Base-by-base conservation (phyloP, 257 asterid genomes). In the Solanum phureja region DNA sequence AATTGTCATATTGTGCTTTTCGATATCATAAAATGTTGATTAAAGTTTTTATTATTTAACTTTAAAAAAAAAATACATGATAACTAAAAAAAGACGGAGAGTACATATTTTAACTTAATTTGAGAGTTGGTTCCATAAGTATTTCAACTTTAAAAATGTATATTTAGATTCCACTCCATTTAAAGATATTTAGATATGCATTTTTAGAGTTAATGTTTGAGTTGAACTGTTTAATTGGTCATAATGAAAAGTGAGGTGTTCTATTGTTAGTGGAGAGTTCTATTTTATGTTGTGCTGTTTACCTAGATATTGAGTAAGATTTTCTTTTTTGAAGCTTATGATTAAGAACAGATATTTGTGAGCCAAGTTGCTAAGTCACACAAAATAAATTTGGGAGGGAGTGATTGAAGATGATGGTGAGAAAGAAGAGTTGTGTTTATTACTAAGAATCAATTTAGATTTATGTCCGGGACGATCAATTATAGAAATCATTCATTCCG, bases 71-170 rank as follows among this genome's bases (percentile, higher is more conserved):
- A 6, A 14, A 4, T 13, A 4, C 7, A 49, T 14, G 3, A 14
- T 0, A 49, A 49, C 58, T 49, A 49, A 49, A 49, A 49, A 49
- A 0, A 0, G 0, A 14, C 1, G 0, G 1, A 49, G 3, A 42
- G 1, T 52, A 2, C 8, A 52, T 52, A 16, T 5, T 49, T 49
- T 52, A 52, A 16, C 23, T 52, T 49, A 5, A 49, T 49, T 49
- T 14, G 8, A 5, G 21, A 49, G 23, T 5, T 49, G 23, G 21
- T 49, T 2, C 60, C 7, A 49, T 14, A 49, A 49, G 6, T 19
- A 52, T 52, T 16, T 52, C 23, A 16, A 52, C 62, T 52, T 52
- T 6, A 52, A 52, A 52, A 52, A 52, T 18, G 62, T 18, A 52
- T 52, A 18, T 52, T 52, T 52, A 52, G n/a, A 52, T 6, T 16